Evolutionary conservation across 2,329 filamentous ascomycete species (phyloP).

Genomic region (Beauveria asiatica): DNA sequence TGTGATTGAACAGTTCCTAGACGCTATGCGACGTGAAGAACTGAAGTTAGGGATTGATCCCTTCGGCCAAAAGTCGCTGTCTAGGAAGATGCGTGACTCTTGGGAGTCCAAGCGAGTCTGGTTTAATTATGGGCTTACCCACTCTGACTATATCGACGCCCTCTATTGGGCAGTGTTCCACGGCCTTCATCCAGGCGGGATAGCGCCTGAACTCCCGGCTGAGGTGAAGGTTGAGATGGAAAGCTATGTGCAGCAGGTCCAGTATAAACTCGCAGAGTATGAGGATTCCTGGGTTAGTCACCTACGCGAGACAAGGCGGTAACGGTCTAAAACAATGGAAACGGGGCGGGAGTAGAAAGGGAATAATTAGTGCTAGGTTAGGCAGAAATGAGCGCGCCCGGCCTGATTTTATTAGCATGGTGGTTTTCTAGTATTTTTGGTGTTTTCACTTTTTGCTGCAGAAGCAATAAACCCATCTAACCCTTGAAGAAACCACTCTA

Average conservation of each 20-base stretch:
- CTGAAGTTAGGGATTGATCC: neutral
- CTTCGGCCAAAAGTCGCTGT: neutral
- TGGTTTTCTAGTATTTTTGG: neutral
- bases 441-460: neutral
- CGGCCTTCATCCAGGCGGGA: neutral
- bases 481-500: neutral
- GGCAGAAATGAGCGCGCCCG: neutral
- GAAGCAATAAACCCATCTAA: neutral
- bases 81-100: neutral
- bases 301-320: neutral
- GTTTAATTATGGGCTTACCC: neutral
- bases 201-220: neutral
- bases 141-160: neutral
- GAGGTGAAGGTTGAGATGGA: neutral
- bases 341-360: too few species aligned
- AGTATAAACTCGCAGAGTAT: neutral
- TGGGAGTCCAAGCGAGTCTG: neutral
- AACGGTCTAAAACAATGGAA: neutral
- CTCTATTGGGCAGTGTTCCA: neutral
- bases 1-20: neutral
- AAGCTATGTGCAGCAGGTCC: neutral
- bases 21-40: neutral
- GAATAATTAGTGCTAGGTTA: neutral
- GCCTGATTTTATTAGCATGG: neutral
- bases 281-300: neutral